Evolutionary conservation across 129 eudicot species (phyloP), one percentile per base, ranked within the genome.

Genomic region (Helichrysum umbraculigerum): DNA sequence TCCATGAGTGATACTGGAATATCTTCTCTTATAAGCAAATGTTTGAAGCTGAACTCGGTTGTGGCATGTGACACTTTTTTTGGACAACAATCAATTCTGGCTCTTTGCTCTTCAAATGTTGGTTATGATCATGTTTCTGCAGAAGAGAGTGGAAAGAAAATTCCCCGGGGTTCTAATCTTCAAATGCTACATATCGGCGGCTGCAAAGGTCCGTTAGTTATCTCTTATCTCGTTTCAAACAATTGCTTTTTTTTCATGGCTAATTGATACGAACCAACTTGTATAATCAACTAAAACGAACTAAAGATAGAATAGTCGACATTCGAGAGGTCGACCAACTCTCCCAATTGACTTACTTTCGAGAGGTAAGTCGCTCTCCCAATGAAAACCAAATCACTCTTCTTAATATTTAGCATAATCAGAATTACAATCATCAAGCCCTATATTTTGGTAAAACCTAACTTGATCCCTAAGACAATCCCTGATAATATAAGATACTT

Each of bases 121-220:
- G 47, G 33, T 79, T 32, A 17, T 71, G 85, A 74, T 47, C 29
- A 70, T 60, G 65, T 25, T 30, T 5, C 61, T 32, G 73, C 35
- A 41, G 57, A 58, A 28, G 74, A 32, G 65, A 56, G n/a, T 41
- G 78, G 70, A 51, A 74, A 75, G 63, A 79, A 77, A 14, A 10
- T 35, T 71, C 75, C 63, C 57, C 76, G 20, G 29, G 47, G 79
- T 71, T 69, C 73, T 77, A 84, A 85, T 47, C 83, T 91, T 69
- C 86, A 81, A 81, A 67, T 79, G 72, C 82, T 94, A 80, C 93
- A 88, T 66, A 84, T 94, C 12, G 93, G 98, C 70, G 93, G 96
- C 73, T 94, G 98, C 87, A 83, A 76, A 37, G 97, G 98, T 93
- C 70, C 44, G 63, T 67, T 7, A 6, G 54, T 33, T 69, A 19